Percentiles rank a stretch among this genome's conserved stretches.
These are phyloP conservation scores for Chondrus crispus DNA, from an alignment of 23 red algal species.

Conservation along the genomic window DNA sequence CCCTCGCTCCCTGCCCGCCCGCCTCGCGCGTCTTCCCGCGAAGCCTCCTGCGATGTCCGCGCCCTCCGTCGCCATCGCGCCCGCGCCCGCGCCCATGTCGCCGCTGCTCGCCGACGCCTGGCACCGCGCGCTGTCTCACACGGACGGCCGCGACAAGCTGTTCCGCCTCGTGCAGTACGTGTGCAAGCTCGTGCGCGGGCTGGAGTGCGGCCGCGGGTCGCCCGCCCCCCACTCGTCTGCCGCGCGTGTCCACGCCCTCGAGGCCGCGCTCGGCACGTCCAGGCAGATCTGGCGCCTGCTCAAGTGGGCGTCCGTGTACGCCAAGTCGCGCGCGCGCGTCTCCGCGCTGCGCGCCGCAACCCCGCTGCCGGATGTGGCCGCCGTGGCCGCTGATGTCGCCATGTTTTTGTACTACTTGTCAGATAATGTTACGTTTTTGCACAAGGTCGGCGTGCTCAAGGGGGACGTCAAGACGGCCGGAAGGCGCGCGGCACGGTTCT, in stretches of 20 bases:
- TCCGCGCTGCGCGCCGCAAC: neutral
- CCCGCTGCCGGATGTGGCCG: neutral
- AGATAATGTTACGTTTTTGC: conserved; percentile 50
- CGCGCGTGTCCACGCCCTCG: neutral
- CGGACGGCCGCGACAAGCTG: conserved; percentile 85
- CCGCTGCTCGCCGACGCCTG: conserved; percentile 35
- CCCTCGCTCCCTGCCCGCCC: too few relatives aligned
- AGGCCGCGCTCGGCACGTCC: conserved; percentile 13
- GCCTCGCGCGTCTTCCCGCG: too few relatives aligned
- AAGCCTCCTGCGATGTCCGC: neutral
- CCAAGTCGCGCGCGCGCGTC: neutral
- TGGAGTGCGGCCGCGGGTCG: neutral
- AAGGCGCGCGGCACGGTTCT: conserved; percentile 41
- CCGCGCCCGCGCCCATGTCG: neutral
- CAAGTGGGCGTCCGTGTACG: conserved; percentile 56
- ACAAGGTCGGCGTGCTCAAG: conserved; percentile 17
- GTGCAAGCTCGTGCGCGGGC: conserved; percentile 36
- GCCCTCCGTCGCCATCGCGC: neutral
- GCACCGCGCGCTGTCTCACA: conserved; percentile 42
- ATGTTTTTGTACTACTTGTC: conserved; percentile 41
- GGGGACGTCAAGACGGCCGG: conserved; percentile 1
- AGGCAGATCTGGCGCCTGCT: conserved; percentile 47
- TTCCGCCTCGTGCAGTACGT: conserved; percentile 63
- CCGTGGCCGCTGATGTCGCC: conserved; percentile 31
- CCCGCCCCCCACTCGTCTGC: neutral